Base-by-base conservation (phyloP, 2,329 filamentous ascomycete species). In the Ophiostoma populinum region DNA sequence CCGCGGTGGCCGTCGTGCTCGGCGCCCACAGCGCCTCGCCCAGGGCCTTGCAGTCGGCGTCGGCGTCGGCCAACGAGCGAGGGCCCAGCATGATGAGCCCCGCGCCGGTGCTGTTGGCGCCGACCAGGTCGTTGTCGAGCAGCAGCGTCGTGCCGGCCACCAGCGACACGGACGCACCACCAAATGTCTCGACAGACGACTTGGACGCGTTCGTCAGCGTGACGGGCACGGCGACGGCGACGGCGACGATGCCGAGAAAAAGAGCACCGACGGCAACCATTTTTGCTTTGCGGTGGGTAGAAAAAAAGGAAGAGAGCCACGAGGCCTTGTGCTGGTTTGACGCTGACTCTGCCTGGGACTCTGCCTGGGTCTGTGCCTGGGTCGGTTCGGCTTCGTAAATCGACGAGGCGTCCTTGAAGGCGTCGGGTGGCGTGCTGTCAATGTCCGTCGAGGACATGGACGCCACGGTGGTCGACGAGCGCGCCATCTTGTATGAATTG, bases 81-180 rank as follows among this genome's bases (percentile, higher is more conserved):
- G 43, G 43, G 24, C 52, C 48, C 6, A 59, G 45, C 8, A 59
- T 41, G 17, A 61, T 47, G 17, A 59, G 44, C 16, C 52, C 50
- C 3, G 53, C 51, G 31, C 48, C 47, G 15, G 52, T 49, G 7
- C 45, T 42, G 4, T 52, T 46, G 24, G 52, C 19, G n/a, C 56
- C 57, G 47, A 52, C 49, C 22, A 61, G 51, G 34, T 61, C 56
- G 45, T 60, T 61, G 40, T 57, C 51, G 29, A 55, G 48, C 18
- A 59, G 38, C 18, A 61, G 47, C 6, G 52, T 55, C 27, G 59
- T 42, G 20, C 54, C 54, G 2, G 55, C 53, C 22, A 32, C 30
- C 9, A 25, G 7, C 6, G 20, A 22, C 22, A 32, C 30, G 11
- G 29, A 10, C 6, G 20, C 22, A 21, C 20, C 29, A 15, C 27